Evolutionary conservation across 2,329 filamentous ascomycete genomes (phyloP).

Genomic region (Colletotrichum nymphaeae): DNA sequence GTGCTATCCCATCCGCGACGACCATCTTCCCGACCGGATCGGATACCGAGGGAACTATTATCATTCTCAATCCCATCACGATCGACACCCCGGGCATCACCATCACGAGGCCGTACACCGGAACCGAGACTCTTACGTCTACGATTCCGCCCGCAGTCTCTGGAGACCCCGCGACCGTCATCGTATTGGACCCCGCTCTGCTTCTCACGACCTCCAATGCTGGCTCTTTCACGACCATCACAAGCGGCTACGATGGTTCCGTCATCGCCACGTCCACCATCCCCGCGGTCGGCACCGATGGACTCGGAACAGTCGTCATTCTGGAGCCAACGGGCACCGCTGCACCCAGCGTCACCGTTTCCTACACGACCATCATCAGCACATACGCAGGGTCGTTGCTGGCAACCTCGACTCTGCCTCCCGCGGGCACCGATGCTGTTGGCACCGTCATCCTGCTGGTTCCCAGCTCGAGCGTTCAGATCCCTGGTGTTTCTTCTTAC

Average conservation of each 20-base stretch:
- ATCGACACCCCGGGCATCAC: neutral
- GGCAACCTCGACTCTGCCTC: constrained; percentile 13
- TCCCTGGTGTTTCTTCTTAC: neutral
- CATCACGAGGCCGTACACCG: neutral
- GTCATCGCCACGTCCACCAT: neutral
- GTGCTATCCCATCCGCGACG: neutral
- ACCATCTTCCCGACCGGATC: constrained; percentile 20
- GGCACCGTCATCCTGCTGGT: constrained; percentile 6
- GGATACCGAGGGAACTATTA: constrained; percentile 11
- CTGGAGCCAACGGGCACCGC: constrained; percentile 1
- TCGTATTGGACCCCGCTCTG: constrained; percentile 14
- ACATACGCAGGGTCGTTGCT: constrained; percentile 2
- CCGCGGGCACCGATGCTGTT: constrained; percentile 11
- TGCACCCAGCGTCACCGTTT: constrained; percentile 1
- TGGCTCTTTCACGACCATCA: neutral
- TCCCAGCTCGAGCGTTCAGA: neutral
- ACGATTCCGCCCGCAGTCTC: neutral
- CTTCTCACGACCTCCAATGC: neutral
- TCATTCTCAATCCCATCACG: constrained; percentile 18
- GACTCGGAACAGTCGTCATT: constrained; percentile 2
- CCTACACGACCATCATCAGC: neutral
- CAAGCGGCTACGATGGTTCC: neutral
- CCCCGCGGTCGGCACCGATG: neutral
- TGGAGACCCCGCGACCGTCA: neutral
- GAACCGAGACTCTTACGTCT: neutral